These are phyloP conservation scores for Albizia julibrissin DNA, from an alignment of 306 rosid species.

Conservation along the genomic window DNA sequence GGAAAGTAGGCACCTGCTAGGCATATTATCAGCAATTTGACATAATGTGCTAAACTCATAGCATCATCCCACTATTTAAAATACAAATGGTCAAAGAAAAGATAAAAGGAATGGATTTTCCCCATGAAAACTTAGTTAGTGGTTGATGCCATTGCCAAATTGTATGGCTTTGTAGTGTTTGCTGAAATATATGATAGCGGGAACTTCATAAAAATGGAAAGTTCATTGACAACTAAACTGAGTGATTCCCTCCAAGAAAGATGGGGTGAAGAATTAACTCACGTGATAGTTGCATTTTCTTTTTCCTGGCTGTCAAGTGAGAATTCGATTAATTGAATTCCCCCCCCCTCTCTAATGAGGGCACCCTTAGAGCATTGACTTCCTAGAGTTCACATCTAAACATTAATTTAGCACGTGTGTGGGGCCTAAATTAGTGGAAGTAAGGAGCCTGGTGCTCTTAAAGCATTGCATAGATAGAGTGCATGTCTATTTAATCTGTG, in stretches of 20 bases:
- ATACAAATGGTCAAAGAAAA: conserved; percentile 7
- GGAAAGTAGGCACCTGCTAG: conserved; percentile 1
- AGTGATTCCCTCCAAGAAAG: conserved; percentile 12
- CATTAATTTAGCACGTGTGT: conserved; percentile 8
- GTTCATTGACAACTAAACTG: conserved; percentile 20
- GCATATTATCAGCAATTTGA: conserved; percentile 15
- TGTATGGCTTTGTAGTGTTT: conserved; percentile 28
- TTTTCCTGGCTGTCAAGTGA: conserved; percentile 17
- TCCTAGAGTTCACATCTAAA: neutral
- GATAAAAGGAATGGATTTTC: neutral
- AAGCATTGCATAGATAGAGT: conserved; percentile 8
- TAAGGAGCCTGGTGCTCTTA: conserved; percentile 31
- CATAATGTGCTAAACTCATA: neutral
- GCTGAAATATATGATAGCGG: conserved; percentile 7
- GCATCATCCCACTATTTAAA: neutral
- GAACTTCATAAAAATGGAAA: conserved; percentile 18
- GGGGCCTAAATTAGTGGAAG: conserved; percentile 24
- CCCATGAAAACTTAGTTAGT: conserved; percentile 1
- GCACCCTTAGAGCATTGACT: conserved; percentile 9
- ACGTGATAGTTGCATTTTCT: conserved; percentile 10
- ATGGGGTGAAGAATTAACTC: neutral
- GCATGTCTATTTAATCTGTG: neutral
- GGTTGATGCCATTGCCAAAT: conserved; percentile 4
- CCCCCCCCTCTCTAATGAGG: neutral
- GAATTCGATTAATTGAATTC: neutral